Evolutionary conservation across 176 grass and related monocot species (phyloP).

Genomic region (Urochloa ruziziensis): DNA sequence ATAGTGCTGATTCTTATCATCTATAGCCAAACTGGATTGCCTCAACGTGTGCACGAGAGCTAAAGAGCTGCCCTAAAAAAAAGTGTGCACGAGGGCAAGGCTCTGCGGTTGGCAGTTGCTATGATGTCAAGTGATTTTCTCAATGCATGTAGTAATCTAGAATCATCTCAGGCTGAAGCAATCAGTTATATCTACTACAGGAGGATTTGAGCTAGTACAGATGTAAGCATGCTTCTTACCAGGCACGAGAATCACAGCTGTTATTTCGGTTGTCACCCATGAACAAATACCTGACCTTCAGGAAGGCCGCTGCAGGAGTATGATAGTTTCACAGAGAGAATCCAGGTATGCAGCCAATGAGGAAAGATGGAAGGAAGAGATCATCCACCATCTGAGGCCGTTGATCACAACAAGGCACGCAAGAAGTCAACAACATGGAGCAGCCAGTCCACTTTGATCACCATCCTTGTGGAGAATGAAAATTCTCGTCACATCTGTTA

Average conservation of each 20-base stretch:
- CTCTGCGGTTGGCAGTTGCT: not conserved
- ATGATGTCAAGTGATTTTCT: not conserved
- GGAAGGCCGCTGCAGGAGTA: slow-evolving; percentile 47
- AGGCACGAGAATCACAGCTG: slow-evolving; percentile 55
- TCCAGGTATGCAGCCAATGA: slow-evolving; percentile 7
- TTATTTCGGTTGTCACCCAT: slow-evolving; percentile 58
- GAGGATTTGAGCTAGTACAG: not conserved
- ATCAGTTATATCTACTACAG: slow-evolving; percentile 7
- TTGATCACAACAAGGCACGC: slow-evolving; percentile 37
- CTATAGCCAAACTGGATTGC: not conserved
- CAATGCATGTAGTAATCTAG: not conserved
- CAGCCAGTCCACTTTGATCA: slow-evolving; percentile 55
- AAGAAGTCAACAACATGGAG: slow-evolving; percentile 65
- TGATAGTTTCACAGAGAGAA: slow-evolving; percentile 9
- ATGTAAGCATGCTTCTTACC: slow-evolving; percentile 26
- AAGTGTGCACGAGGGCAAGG: not conserved
- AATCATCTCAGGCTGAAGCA: not conserved
- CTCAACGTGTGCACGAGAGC: too few relatives aligned
- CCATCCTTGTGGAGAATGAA: slow-evolving; percentile 33
- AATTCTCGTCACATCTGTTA: slow-evolving; percentile 26
- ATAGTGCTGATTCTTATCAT: not conserved
- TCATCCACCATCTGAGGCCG: slow-evolving; percentile 58
- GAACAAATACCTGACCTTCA: slow-evolving; percentile 50
- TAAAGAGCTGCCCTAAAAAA: too few relatives aligned
- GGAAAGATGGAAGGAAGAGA: slow-evolving; percentile 19